Conservation (phyloP, 352 stramenopile genomes). For the Salisapilia sapeloensis region DNA sequence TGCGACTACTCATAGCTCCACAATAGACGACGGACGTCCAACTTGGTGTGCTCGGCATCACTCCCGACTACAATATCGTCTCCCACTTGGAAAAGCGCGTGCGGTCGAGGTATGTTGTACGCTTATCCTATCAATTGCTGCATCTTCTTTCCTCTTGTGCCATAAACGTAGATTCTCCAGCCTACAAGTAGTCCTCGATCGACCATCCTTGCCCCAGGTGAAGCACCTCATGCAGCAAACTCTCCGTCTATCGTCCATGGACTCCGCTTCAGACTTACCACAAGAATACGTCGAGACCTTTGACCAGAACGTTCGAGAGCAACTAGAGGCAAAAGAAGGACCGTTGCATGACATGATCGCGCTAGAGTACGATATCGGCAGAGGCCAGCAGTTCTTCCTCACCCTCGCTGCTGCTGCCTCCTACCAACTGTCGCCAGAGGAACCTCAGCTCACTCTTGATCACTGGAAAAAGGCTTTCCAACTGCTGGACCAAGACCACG, state of each 20-base stretch:
- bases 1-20: neutral
- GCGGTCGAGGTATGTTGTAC: constrained; percentile 26
- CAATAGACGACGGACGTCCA: constrained; percentile 51
- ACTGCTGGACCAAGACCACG: constrained; percentile 49
- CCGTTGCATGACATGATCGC: constrained; percentile 33
- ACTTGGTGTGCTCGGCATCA: constrained; percentile 68
- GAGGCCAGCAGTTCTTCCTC: constrained; percentile 48
- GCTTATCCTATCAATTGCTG: constrained; percentile 1
- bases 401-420: constrained; percentile 28
- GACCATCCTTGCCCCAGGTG: constrained; percentile 33
- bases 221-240: constrained; percentile 18
- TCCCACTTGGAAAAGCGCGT: constrained; percentile 73
- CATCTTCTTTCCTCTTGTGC: neutral
- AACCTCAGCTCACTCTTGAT: constrained; percentile 14
- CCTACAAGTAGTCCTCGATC: constrained; percentile 54
- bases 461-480: constrained; percentile 37
- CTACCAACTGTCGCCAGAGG: constrained; percentile 17
- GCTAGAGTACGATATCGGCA: constrained; percentile 64
- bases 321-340: constrained; percentile 14
- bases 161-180: constrained; percentile 43
- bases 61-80: constrained; percentile 63
- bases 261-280: constrained; percentile 11
- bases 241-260: constrained; percentile 16
- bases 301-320: constrained; percentile 15
- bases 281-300: constrained; percentile 20